Evolutionary conservation across 257 asterid genomes (phyloP).

Genomic region (Anisodus tanguticus): DNA sequence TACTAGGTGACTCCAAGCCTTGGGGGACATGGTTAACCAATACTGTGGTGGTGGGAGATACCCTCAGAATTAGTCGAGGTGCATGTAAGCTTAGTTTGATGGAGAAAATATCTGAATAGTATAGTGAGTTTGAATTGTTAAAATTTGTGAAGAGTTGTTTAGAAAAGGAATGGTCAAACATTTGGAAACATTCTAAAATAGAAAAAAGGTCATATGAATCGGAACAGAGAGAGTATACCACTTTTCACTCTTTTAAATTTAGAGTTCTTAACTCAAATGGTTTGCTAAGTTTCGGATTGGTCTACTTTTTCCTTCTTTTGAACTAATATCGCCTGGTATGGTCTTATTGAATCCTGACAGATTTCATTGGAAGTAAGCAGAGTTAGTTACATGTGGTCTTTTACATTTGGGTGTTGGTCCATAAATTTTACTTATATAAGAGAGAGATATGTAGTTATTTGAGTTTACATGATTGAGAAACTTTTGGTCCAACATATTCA

Average conservation of each 20-base stretch:
- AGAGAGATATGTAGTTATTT: background rate
- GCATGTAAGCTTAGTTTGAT: no score
- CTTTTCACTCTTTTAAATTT: background rate
- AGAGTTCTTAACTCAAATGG: background rate
- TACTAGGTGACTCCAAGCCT: no score
- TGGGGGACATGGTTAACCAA: no score
- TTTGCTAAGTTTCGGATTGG: background rate
- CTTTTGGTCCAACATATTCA: constrained; percentile 10
- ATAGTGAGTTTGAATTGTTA: background rate
- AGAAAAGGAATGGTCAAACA: background rate
- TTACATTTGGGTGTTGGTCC: background rate
- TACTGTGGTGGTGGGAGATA: no score
- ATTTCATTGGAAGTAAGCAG: constrained; percentile 2
- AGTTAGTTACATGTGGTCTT: constrained; percentile 2
- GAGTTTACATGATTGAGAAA: constrained; percentile 2
- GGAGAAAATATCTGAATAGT: background rate
- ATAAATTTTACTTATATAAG: background rate
- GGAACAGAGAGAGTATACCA: background rate
- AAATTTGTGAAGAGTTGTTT: background rate
- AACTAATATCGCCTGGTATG: background rate
- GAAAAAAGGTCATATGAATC: background rate
- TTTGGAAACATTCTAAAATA: background rate
- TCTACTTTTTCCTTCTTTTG: background rate
- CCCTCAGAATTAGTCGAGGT: no score
- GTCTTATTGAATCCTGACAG: background rate